Evolutionary conservation across 2,329 filamentous ascomycete species (phyloP).

Genomic region (Zasmidium angulare): DNA sequence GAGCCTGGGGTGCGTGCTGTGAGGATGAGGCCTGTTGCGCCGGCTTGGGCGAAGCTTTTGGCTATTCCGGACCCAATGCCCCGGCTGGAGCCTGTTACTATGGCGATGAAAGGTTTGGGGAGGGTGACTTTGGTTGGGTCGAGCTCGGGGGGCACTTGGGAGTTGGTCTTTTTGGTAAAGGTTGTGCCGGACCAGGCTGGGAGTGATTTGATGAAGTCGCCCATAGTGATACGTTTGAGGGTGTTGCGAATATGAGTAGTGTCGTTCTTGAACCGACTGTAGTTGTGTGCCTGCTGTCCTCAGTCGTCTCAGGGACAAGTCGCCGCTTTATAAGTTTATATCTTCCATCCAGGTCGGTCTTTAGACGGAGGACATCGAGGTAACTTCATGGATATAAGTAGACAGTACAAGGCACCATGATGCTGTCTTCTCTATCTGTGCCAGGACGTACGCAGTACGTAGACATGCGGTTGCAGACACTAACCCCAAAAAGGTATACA

Average conservation of each 20-base stretch:
- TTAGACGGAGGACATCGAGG: neutral
- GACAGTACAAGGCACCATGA: neutral
- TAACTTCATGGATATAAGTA: neutral
- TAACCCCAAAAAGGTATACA: neutral
- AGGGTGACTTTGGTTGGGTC: neutral
- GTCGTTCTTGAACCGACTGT: neutral
- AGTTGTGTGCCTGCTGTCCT: neutral
- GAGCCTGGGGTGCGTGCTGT: constrained; percentile 52
- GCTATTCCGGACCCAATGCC: constrained; percentile 52
- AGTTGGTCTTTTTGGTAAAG: neutral
- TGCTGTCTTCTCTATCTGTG: neutral
- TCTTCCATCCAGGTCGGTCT: neutral
- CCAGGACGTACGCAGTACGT: neutral
- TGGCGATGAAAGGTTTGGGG: constrained; percentile 30
- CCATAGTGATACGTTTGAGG: neutral
- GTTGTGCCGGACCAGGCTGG: neutral
- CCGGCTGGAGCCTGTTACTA: constrained; percentile 51
- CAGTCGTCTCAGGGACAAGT: neutral
- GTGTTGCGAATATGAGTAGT: too few species aligned
- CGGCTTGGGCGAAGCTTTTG: constrained; percentile 56
- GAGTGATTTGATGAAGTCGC: neutral
- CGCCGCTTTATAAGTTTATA: neutral
- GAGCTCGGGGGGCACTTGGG: neutral
- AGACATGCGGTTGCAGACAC: too few species aligned
- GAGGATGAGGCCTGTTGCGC: constrained; percentile 53